These are phyloP conservation scores for Striga hermonthica DNA, from an alignment of 305 asterid species.

Conservation along the genomic window DNA sequence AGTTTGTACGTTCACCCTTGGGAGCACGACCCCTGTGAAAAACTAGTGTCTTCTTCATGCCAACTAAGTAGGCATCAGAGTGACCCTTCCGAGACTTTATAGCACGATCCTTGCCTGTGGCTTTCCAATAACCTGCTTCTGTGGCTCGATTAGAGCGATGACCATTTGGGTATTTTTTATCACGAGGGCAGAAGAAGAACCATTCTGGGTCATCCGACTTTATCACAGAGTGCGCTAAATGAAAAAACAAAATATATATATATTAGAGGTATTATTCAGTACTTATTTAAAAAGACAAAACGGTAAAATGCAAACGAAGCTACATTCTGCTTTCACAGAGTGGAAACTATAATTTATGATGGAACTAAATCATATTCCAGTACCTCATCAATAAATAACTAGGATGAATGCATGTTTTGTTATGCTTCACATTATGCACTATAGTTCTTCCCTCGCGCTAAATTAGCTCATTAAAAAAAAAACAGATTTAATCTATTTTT, in stretches of 20 bases:
- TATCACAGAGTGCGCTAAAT: constrained; percentile 60
- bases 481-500: too few relatives aligned
- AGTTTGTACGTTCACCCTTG: constrained; percentile 63
- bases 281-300: constrained; percentile 14
- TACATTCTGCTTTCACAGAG: constrained; percentile 9
- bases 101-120: constrained; percentile 82
- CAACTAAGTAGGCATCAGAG: constrained; percentile 44
- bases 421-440: background rate
- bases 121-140: constrained; percentile 83
- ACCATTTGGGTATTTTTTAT: constrained; percentile 69
- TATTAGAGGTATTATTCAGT: constrained; percentile 7
- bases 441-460: too few relatives aligned
- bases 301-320: background rate
- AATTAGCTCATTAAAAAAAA: too few relatives aligned
- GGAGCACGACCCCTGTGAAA: constrained; percentile 80
- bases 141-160: constrained; percentile 78
- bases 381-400: background rate
- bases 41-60: constrained; percentile 75
- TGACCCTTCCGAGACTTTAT: constrained; percentile 50
- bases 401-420: background rate
- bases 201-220: constrained; percentile 74
- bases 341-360: constrained; percentile 11
- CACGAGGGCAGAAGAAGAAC: constrained; percentile 81
- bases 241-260: constrained; percentile 8
- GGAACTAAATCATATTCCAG: background rate